Evolutionary conservation across 805 yeast genomes (phyloP), one percentile per base, ranked within the genome.

Genomic region (Starmera quercuum): DNA sequence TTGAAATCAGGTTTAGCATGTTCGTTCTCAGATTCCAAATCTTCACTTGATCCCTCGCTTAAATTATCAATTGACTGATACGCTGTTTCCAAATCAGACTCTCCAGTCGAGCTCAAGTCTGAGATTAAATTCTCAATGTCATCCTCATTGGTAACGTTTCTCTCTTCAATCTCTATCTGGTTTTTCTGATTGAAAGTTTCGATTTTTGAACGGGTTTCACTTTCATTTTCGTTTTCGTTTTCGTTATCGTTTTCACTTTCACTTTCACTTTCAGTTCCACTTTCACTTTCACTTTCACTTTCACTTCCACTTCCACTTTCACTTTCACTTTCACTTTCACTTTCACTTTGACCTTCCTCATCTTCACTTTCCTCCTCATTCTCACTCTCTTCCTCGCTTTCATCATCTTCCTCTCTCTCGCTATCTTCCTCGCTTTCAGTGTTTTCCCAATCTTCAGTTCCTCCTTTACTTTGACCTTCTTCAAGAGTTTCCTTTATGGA

Each of bases 261-360:
- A 17, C 30, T 32, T 10, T 32, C 35, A 14, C 16, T 13, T 26
- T 32, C 38, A 7, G 23, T 30, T 10, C 28, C 34, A 20, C 13
- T 14, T 15, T 18, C 26, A 16, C 24, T 23, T 21, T 34, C 28
- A 3, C 14, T 19, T 15, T 16, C 37, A 10, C 23, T 14, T 16
- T 22, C 31, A 12, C 20, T 25, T 20, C 29, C 29, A 13, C 30
- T 34, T n/a, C 31, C 33, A n/a, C 31, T n/a, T n/a, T n/a, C n/a
- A n/a, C n/a, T n/a, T n/a, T n/a, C n/a, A n/a, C n/a, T n/a, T n/a
- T n/a, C n/a, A n/a, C n/a, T n/a, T n/a, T n/a, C n/a, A n/a, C n/a
- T n/a, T n/a, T 25, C 7, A 10, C 17, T n/a, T n/a, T n/a, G n/a
- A n/a, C n/a, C n/a, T n/a, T n/a, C n/a, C 21, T 11, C 11, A 16